Conservation (phyloP, 139 green algal species). For the Volvox africanus region DNA sequence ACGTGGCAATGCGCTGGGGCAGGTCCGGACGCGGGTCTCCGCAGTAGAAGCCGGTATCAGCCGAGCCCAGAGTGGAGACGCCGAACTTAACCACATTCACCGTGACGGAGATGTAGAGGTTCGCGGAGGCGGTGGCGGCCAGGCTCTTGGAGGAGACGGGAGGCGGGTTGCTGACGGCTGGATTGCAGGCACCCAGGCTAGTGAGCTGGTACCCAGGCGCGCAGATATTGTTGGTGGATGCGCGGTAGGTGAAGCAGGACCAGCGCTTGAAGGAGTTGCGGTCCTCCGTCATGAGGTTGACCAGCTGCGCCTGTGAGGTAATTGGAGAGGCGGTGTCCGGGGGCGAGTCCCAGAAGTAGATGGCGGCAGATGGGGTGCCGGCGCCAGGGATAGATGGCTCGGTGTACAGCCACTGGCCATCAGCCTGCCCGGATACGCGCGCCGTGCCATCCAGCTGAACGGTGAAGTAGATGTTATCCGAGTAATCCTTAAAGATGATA, state of each 20-base stretch:
- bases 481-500: conserved; percentile 42
- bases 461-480: conserved; percentile 45
- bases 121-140: neutral
- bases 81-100: conserved; percentile 22
- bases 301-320: neutral
- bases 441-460: neutral
- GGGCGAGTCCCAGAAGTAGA: conserved; percentile 27
- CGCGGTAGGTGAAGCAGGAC: conserved; percentile 34
- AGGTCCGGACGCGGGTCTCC: conserved; percentile 1
- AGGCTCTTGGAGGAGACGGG: neutral
- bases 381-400: conserved; percentile 1
- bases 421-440: neutral
- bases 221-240: neutral
- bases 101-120: neutral
- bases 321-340: neutral
- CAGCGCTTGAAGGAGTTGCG: conserved; percentile 27
- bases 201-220: neutral
- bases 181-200: neutral
- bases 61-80: neutral
- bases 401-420: conserved; percentile 37
- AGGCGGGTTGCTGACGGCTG: too few relatives aligned
- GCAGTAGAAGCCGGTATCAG: conserved; percentile 34
- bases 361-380: neutral
- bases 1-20: neutral
- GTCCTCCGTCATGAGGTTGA: conserved; percentile 2